phyloP scores from a whole-genome alignment of 2,329 filamentous ascomycete genomes.

The Alternaria burnsii region DNA sequence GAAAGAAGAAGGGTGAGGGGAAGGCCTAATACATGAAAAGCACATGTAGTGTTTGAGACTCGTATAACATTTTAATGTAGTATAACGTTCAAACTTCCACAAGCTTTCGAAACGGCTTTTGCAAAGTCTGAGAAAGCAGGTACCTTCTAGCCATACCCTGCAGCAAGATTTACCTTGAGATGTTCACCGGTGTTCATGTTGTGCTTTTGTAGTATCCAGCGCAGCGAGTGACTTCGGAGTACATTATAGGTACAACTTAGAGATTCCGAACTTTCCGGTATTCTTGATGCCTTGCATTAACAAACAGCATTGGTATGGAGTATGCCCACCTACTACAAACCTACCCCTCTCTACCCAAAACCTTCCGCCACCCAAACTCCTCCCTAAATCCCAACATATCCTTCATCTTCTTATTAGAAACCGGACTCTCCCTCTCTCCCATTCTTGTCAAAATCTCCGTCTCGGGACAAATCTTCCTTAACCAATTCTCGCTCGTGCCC shows the following conservation, averaged over 20 bases:
- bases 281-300: neutral
- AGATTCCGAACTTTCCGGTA: neutral
- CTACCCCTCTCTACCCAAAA: constrained; percentile 1
- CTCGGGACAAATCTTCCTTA: constrained; percentile 59
- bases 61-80: neutral
- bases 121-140: neutral
- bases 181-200: neutral
- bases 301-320: neutral
- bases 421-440: constrained; percentile 64
- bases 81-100: neutral
- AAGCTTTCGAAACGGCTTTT: neutral
- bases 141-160: neutral
- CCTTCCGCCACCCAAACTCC: constrained; percentile 60
- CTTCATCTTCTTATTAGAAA: constrained; percentile 67
- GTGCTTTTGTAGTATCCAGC: neutral
- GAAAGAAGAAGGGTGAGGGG: constrained; percentile 14
- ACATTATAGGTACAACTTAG: neutral
- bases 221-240: too few species aligned
- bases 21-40: constrained; percentile 4
- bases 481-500: constrained; percentile 56
- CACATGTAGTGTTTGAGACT: neutral
- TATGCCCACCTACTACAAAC: neutral
- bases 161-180: neutral
- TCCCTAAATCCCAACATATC: constrained; percentile 66
- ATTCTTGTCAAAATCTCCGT: constrained; percentile 61